Conservation (phyloP, 2,329 filamentous ascomycete genomes). For the Periconia sp. region DNA sequence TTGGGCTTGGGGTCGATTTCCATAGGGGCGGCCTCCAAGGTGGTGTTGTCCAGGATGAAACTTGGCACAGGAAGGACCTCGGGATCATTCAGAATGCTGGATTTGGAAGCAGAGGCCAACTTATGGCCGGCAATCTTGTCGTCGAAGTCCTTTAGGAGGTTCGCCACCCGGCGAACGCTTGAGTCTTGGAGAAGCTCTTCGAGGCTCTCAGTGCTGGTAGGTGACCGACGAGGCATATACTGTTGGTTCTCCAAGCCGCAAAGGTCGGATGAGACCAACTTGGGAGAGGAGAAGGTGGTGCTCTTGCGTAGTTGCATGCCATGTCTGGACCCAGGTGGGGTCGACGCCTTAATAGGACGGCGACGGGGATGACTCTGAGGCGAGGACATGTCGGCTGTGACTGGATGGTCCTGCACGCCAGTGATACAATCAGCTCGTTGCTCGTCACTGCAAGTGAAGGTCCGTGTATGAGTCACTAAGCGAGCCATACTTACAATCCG, state of each 20-base stretch:
- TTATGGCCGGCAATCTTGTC: constrained; percentile 48
- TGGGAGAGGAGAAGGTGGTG: constrained; percentile 56
- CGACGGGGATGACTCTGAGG: constrained; percentile 53
- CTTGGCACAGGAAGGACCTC: constrained; percentile 57
- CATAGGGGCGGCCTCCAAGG: constrained; percentile 43
- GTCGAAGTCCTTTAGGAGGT: constrained; percentile 54
- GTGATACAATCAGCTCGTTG: constrained; percentile 26
- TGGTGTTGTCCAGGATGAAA: constrained; percentile 49
- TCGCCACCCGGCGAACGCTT: constrained; percentile 52
- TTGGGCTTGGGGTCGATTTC: constrained; percentile 51
- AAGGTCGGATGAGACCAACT: constrained; percentile 44
- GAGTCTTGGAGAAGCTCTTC: constrained; percentile 55
- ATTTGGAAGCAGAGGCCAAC: constrained; percentile 33
- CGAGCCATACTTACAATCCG: constrained; percentile 13
- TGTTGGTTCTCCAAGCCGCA: constrained; percentile 47
- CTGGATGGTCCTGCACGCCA: constrained; percentile 33
- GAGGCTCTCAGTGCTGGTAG: constrained; percentile 55
- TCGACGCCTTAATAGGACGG: constrained; percentile 48
- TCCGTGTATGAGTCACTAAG: constrained; percentile 43
- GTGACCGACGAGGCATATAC: constrained; percentile 55
- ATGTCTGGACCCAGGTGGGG: constrained; percentile 44
- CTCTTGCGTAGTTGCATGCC: constrained; percentile 56
- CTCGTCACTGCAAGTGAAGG: constrained; percentile 15
- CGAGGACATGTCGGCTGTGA: constrained; percentile 47
- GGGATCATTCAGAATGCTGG: constrained; percentile 53